phyloP scores from a whole-genome alignment of 148 eudicot genomes.

The Heliosperma pusillum region DNA sequence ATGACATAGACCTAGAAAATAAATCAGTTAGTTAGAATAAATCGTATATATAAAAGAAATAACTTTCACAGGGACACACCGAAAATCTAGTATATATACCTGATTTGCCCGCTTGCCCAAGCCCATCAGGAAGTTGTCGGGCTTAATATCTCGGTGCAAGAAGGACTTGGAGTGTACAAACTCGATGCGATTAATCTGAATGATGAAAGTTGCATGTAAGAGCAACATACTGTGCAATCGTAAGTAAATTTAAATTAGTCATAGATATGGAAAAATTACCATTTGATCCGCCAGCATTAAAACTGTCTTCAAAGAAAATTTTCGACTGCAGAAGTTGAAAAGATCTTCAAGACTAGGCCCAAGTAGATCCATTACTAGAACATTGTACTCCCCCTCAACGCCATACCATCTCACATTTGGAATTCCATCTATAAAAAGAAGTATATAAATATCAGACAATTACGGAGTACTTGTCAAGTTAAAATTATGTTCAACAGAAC shows the following conservation, averaged over 20 bases:
- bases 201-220: conserved; percentile 14
- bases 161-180: conserved; percentile 85
- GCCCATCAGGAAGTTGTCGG: conserved; percentile 97
- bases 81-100: conserved; percentile 34
- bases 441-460: neutral
- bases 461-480: neutral
- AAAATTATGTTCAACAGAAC: neutral
- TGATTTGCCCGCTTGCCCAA: conserved; percentile 93
- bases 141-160: conserved; percentile 92
- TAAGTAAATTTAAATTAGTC: conserved; percentile 2
- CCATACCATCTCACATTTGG: conserved; percentile 92
- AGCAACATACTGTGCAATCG: neutral
- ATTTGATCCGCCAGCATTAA: conserved; percentile 99
- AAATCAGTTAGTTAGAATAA: conserved; percentile 4
- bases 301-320: conserved; percentile 91
- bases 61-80: neutral
- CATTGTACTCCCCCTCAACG: conserved; percentile 88
- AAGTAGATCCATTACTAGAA: conserved; percentile 87
- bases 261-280: conserved; percentile 34
- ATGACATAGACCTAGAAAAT: conserved; percentile 64
- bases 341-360: conserved; percentile 98
- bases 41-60: neutral
- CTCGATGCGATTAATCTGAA: conserved; percentile 85
- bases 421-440: conserved; percentile 62
- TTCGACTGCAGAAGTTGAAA: conserved; percentile 89